Percentiles rank a stretch among this genome's conserved stretches.
These are phyloP conservation scores for Phaeolepiota aurea DNA, from an alignment of 768 basidiomycete species.

Conservation along the genomic window DNA sequence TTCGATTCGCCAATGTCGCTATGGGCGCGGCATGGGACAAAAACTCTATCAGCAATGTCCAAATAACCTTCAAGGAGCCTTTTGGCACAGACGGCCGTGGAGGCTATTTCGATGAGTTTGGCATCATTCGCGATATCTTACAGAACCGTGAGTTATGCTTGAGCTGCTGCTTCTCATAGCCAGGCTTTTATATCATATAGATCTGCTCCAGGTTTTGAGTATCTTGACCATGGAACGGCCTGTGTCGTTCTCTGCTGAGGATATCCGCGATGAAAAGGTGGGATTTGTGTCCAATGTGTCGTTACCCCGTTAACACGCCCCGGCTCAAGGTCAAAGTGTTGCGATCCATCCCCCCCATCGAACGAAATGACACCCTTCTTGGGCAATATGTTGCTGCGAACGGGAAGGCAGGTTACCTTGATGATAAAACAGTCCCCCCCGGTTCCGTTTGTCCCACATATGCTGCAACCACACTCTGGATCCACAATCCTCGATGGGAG, in stretches of 20 bases:
- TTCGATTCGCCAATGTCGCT: constrained; percentile 92
- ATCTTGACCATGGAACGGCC: constrained; percentile 97
- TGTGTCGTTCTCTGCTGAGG: constrained; percentile 94
- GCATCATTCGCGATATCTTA: constrained; percentile 94
- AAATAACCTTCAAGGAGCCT: constrained; percentile 99
- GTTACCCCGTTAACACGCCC: no score
- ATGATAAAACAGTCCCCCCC: constrained; percentile 91
- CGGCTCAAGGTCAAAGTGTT: constrained; percentile 99
- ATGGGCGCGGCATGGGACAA: constrained; percentile 90
- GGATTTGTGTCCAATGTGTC: no score
- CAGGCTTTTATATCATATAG: constrained; percentile 38
- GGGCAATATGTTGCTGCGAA: constrained; percentile 89
- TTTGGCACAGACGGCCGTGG: constrained; percentile 99
- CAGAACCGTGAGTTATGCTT: constrained; percentile 81
- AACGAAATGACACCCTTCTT: constrained; percentile 70
- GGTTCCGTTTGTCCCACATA: constrained; percentile 91
- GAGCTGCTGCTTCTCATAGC: constrained; percentile 6
- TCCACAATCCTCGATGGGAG: constrained; percentile 96
- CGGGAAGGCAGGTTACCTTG: constrained; percentile 98
- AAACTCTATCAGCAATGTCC: constrained; percentile 92
- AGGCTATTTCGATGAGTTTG: constrained; percentile 99
- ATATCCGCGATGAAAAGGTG: constrained; percentile 98
- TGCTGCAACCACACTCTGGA: constrained; percentile 83
- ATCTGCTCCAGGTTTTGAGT: constrained; percentile 90
- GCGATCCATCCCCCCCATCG: constrained; percentile 80